These are phyloP conservation scores for Tylopilus vinaceipallidus DNA, from an alignment of 768 basidiomycete genomes.

Conservation along the genomic window DNA sequence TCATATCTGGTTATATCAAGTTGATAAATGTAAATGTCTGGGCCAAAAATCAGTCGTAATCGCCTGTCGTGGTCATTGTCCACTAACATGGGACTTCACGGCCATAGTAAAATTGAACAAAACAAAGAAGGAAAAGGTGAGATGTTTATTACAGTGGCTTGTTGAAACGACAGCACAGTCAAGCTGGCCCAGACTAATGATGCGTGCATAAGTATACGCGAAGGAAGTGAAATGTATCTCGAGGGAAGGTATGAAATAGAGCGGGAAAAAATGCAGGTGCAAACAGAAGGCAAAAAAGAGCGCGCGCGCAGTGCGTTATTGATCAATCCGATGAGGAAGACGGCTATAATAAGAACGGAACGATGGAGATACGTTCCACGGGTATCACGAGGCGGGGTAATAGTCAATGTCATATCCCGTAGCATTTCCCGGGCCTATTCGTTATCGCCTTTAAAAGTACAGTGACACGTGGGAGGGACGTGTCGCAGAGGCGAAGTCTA, in stretches of 20 bases:
- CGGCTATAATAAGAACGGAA: constrained; percentile 12
- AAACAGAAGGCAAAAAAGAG: not conserved
- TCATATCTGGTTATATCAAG: no score
- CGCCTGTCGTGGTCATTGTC: no score
- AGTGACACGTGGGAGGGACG: not conserved
- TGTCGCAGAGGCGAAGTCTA: constrained; percentile 11
- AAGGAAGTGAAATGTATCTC: not conserved
- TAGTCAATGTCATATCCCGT: constrained; percentile 13
- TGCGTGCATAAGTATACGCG: constrained; percentile 20
- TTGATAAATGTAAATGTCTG: no score
- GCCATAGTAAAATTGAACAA: no score
- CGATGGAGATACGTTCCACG: constrained; percentile 7
- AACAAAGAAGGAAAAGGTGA: no score
- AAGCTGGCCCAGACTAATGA: constrained; percentile 8
- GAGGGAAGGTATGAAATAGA: not conserved
- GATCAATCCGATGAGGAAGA: constrained; percentile 3
- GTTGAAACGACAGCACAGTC: constrained; percentile 18
- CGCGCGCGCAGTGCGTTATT: not conserved
- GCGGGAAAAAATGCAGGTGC: not conserved
- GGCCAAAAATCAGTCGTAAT: no score
- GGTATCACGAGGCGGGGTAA: constrained; percentile 31
- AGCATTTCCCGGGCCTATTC: no score
- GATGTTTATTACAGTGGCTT: constrained; percentile 5
- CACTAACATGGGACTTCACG: no score
- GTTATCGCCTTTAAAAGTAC: no score